Evolutionary conservation across 768 basidiomycete species (phyloP).

Genomic region (Exidia glandulosa): DNA sequence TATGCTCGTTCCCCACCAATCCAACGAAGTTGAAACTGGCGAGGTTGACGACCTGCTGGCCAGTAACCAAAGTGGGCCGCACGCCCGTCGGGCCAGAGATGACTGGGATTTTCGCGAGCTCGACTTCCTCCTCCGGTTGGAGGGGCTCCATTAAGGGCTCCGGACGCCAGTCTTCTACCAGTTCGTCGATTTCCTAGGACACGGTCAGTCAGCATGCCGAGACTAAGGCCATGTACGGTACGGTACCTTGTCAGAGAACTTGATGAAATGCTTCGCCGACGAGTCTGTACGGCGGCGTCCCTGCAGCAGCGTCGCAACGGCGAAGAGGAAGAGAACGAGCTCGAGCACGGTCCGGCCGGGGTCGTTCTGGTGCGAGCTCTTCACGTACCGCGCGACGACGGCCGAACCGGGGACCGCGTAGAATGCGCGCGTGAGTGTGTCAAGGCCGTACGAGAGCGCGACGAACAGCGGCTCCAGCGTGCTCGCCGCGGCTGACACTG

Average conservation of each 20-base stretch:
- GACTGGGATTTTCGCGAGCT: conserved; percentile 66
- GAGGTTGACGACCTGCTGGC: conserved; percentile 74
- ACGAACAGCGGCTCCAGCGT: conserved; percentile 45
- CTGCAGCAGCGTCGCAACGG: conserved; percentile 81
- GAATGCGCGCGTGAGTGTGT: conserved; percentile 53
- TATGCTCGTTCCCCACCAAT: conserved; percentile 73
- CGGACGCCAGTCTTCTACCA: conserved; percentile 91
- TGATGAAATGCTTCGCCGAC: conserved; percentile 78
- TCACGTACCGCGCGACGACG: conserved; percentile 82
- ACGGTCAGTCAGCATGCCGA: neutral
- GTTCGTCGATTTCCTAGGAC: conserved; percentile 84
- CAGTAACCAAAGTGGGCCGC: conserved; percentile 65
- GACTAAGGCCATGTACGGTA: neutral
- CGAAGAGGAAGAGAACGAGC: conserved; percentile 77
- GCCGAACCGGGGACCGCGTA: conserved; percentile 71
- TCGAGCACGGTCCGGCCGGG: conserved; percentile 88
- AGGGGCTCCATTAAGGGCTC: conserved; percentile 68
- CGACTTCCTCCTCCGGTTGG: conserved; percentile 44
- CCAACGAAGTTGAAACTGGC: conserved; percentile 89
- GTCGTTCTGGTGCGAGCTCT: conserved; percentile 91
- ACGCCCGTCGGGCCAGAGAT: conserved; percentile 65
- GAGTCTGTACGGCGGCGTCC: conserved; percentile 80
- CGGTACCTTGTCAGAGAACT: conserved; percentile 78
- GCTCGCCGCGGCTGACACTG: conserved; percentile 8
- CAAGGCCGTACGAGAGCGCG: conserved; percentile 51